phyloP scores from a whole-genome alignment of 2,329 filamentous ascomycete genomes.

The Pseudogymnoascus sp. region DNA sequence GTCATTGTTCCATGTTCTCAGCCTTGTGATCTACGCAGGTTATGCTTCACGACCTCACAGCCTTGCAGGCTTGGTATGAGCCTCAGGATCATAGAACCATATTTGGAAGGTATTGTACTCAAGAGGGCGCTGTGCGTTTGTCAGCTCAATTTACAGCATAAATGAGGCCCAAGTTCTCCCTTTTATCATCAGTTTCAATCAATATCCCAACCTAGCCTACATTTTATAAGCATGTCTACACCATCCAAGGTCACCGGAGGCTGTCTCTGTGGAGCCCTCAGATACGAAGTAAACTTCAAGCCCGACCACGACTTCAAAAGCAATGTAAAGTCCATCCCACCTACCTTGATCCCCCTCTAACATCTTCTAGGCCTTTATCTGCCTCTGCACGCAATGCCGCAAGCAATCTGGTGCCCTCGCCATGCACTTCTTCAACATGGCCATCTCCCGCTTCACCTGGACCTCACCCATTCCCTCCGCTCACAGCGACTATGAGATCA shows the following conservation, averaged over 20 bases:
- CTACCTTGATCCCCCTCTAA: background rate
- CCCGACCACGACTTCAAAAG: constrained; percentile 36
- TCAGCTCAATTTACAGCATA: background rate
- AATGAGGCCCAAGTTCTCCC: background rate
- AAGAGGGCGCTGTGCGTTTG: background rate
- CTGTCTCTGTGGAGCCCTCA: constrained; percentile 42
- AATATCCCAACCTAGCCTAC: background rate
- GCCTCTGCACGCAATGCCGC: constrained; percentile 49
- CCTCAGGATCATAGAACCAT: background rate
- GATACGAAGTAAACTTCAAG: constrained; percentile 41
- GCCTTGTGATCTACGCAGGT: background rate
- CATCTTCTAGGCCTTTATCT: constrained; percentile 35
- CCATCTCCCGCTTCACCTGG: constrained; percentile 31
- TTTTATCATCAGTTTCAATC: background rate
- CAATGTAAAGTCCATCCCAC: constrained; percentile 23
- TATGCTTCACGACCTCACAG: background rate
- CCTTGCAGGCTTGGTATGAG: constrained; percentile 8
- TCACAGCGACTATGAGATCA: constrained; percentile 35
- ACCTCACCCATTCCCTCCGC: constrained; percentile 23
- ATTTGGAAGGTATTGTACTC: background rate
- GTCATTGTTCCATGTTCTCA: background rate
- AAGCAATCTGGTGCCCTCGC: constrained; percentile 42
- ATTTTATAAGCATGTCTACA: constrained; percentile 14
- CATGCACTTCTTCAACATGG: constrained; percentile 34
- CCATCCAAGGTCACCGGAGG: constrained; percentile 36